Evolutionary conservation across 1,284 basidiomycete genomes (phyloP).

Genomic region (Cystobasidiaceae sp.): DNA sequence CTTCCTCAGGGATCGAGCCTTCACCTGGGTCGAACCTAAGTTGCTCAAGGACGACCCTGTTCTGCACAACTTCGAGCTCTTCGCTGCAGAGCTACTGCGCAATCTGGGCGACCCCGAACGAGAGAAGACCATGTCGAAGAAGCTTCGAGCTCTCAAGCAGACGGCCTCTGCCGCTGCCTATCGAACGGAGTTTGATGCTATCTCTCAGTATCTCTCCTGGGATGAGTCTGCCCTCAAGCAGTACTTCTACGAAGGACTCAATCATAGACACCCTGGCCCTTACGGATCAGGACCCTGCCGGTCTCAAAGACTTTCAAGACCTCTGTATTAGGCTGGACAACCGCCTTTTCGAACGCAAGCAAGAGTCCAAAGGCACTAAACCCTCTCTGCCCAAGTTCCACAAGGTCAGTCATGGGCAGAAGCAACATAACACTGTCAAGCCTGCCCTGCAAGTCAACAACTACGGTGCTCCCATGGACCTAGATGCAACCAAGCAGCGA

Average conservation of each 20-base stretch:
- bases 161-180: slow-evolving; percentile 31
- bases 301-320: neutral
- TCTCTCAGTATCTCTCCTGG: slow-evolving; percentile 30
- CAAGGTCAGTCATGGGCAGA: neutral
- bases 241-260: slow-evolving; percentile 35
- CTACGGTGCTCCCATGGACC: neutral
- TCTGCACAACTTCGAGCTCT: neutral
- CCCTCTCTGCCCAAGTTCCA: neutral
- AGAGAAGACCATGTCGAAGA: slow-evolving; percentile 31
- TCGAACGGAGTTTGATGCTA: slow-evolving; percentile 28
- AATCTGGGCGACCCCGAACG: slow-evolving; percentile 4
- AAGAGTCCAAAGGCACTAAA: neutral
- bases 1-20: slow-evolving; percentile 33
- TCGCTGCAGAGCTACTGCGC: slow-evolving; percentile 9
- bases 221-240: slow-evolving; percentile 30
- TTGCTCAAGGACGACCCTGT: too few relatives aligned
- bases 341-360: slow-evolving; percentile 23
- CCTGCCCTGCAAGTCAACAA: neutral
- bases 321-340: slow-evolving; percentile 26
- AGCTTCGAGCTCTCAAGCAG: slow-evolving; percentile 31
- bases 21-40: slow-evolving; percentile 33
- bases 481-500: neutral
- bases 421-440: neutral
- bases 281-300: neutral
- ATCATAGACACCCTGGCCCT: slow-evolving; percentile 33